Percentiles rank a stretch among this genome's conserved stretches.
Conservation (phyloP, 805 yeast species). For the Yarrowia divulgata region DNA sequence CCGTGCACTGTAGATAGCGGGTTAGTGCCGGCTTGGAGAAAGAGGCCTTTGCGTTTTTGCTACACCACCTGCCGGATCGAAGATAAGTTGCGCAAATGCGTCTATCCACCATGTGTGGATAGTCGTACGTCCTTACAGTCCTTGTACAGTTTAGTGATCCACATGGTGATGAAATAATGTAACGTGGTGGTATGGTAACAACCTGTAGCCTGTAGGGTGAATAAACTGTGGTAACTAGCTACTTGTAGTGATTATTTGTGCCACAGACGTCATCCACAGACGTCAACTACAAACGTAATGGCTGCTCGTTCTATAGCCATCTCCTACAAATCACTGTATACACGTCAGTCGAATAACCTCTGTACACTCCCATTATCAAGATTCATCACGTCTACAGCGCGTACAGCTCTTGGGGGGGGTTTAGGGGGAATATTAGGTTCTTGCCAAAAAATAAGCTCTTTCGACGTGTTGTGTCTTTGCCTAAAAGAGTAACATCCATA, state of each 20-base stretch:
- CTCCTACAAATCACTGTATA: too few species aligned
- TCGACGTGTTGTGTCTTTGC: constrained; percentile 17
- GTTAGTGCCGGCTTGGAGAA: too few species aligned
- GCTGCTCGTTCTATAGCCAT: too few species aligned
- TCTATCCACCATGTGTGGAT: constrained; percentile 16
- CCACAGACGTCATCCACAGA: too few species aligned
- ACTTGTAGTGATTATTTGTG: too few species aligned
- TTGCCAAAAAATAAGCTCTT: background rate
- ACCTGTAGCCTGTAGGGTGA: too few species aligned
- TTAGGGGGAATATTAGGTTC: background rate
- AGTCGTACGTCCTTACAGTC: too few species aligned
- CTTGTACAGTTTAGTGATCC: constrained; percentile 3
- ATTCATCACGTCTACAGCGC: constrained; percentile 9
- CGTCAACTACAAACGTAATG: too few species aligned
- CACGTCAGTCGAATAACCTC: background rate
- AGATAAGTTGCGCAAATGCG: constrained; percentile 12
- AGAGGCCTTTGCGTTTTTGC: background rate
- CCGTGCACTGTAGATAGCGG: constrained; percentile 7
- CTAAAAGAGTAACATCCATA: constrained; percentile 26
- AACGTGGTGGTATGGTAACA: too few species aligned
- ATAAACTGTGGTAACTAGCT: too few species aligned
- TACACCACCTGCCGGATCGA: constrained; percentile 21
- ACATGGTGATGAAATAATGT: too few species aligned
- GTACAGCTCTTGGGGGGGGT: background rate
- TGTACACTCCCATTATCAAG: constrained; percentile 2